Conservation (phyloP, 345 rosid genomes). For the Anacardium occidentale region DNA sequence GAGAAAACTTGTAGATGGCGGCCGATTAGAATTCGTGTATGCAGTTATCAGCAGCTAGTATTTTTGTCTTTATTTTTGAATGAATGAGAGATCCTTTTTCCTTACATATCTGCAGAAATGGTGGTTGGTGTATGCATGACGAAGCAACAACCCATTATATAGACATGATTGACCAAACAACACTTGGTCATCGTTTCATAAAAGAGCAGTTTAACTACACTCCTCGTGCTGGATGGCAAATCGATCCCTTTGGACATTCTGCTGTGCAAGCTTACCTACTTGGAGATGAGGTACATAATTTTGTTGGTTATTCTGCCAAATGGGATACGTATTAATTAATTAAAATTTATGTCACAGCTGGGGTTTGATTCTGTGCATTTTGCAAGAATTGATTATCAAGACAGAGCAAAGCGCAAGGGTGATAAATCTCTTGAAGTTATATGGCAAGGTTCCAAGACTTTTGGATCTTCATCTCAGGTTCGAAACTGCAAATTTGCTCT, state of each 20-base stretch:
- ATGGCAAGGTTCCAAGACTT: constrained; percentile 91
- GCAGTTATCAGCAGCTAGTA: constrained; percentile 20
- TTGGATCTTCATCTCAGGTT: constrained; percentile 79
- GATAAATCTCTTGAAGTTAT: constrained; percentile 70
- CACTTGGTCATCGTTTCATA: constrained; percentile 66
- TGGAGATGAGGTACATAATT: constrained; percentile 57
- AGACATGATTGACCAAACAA: constrained; percentile 94
- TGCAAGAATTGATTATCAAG: constrained; percentile 87
- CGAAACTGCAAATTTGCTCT: background rate
- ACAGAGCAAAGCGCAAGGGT: constrained; percentile 64
- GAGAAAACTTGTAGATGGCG: constrained; percentile 58
- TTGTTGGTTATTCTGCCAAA: constrained; percentile 6
- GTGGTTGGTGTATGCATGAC: constrained; percentile 96
- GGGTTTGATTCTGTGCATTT: constrained; percentile 91
- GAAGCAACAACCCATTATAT: constrained; percentile 80
- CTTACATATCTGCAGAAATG: constrained; percentile 55
- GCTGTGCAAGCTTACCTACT: constrained; percentile 87
- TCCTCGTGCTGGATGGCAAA: constrained; percentile 95
- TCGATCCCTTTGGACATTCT: constrained; percentile 94
- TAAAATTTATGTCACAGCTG: constrained; percentile 36
- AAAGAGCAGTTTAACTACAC: constrained; percentile 57
- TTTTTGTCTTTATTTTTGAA: background rate
- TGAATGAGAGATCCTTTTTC: background rate
- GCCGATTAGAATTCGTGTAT: constrained; percentile 80
- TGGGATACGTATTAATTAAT: constrained; percentile 12